phyloP scores from a whole-genome alignment of 257 asterid species.

The Nemophila menziesii region DNA sequence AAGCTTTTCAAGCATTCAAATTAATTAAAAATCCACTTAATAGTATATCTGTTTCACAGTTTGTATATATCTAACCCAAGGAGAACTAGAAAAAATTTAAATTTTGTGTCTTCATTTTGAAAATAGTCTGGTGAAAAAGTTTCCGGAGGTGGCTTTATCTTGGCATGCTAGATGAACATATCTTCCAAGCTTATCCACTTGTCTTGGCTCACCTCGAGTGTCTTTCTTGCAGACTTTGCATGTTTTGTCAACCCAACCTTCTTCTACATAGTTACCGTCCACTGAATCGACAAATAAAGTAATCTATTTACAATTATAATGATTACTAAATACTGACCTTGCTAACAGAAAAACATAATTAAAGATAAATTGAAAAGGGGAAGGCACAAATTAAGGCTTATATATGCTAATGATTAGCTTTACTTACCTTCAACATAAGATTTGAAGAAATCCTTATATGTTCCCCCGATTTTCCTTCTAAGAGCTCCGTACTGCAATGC shows the following conservation, averaged over 20 bases:
- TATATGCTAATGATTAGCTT: too few relatives aligned
- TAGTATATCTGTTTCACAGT: not conserved
- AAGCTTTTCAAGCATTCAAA: too few relatives aligned
- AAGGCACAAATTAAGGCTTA: not conserved
- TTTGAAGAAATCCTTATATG: slow-evolving; percentile 96
- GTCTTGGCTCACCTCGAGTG: slow-evolving; percentile 73
- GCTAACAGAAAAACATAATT: too few relatives aligned
- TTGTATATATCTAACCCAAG: not conserved
- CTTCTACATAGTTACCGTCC: slow-evolving; percentile 87
- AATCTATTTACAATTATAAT: not conserved
- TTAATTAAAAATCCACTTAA: too few relatives aligned
- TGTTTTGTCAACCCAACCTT: slow-evolving; percentile 97
- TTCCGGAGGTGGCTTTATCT: slow-evolving; percentile 43
- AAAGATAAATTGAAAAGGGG: too few relatives aligned
- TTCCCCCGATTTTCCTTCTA: slow-evolving; percentile 96
- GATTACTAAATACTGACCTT: not conserved
- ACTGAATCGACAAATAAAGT: slow-evolving; percentile 20
- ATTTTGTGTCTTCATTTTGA: slow-evolving; percentile 17
- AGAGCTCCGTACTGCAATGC: slow-evolving; percentile 73
- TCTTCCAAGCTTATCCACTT: slow-evolving; percentile 72
- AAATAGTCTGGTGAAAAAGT: slow-evolving; percentile 76
- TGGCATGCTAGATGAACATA: slow-evolving; percentile 74
- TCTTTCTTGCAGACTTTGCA: slow-evolving; percentile 95
- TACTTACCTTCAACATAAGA: slow-evolving; percentile 75
- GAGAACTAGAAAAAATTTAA: not conserved